Conservation (phyloP, 495 filamentous ascomycete genomes). For the Neurospora sp. region DNA sequence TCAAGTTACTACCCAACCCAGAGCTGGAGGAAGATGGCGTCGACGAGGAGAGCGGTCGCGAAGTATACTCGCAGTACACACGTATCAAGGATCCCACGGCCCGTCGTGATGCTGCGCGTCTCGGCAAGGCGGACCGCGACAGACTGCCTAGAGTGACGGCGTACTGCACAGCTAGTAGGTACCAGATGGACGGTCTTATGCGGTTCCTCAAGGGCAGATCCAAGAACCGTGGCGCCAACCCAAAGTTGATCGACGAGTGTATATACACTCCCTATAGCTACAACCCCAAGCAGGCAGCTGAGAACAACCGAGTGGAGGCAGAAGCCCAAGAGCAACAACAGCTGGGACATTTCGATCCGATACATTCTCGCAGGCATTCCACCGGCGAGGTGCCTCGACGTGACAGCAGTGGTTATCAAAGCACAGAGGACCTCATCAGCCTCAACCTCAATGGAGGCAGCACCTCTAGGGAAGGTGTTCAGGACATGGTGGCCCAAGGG, state of each 20-base stretch:
- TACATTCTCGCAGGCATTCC: constrained; percentile 46
- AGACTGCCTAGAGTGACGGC: constrained; percentile 84
- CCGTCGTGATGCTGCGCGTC: constrained; percentile 77
- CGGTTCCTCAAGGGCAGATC: constrained; percentile 76
- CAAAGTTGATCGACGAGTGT: constrained; percentile 92
- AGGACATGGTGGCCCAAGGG: constrained; percentile 18
- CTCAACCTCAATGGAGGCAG: constrained; percentile 11
- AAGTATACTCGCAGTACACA: constrained; percentile 88
- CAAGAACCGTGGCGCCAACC: constrained; percentile 63
- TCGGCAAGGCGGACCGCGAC: constrained; percentile 89
- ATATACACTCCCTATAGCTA: constrained; percentile 92
- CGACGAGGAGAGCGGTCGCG: constrained; percentile 84
- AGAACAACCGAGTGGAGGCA: constrained; percentile 5
- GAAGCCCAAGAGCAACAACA: constrained; percentile 17
- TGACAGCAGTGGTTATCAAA: constrained; percentile 2
- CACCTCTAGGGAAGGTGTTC: constrained; percentile 4
- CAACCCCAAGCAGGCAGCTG: constrained; percentile 20
- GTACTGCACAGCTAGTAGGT: constrained; percentile 87
- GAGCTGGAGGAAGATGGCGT: constrained; percentile 63
- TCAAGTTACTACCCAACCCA: constrained; percentile 88
- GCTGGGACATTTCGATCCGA: constrained; percentile 40
- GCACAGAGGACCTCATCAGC: constrained; percentile 22
- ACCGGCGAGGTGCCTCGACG: constrained; percentile 11
- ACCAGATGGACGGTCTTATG: constrained; percentile 79
- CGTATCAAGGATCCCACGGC: constrained; percentile 96